These are phyloP conservation scores for Suillus spraguei DNA, from an alignment of 768 basidiomycete genomes.

Conservation along the genomic window DNA sequence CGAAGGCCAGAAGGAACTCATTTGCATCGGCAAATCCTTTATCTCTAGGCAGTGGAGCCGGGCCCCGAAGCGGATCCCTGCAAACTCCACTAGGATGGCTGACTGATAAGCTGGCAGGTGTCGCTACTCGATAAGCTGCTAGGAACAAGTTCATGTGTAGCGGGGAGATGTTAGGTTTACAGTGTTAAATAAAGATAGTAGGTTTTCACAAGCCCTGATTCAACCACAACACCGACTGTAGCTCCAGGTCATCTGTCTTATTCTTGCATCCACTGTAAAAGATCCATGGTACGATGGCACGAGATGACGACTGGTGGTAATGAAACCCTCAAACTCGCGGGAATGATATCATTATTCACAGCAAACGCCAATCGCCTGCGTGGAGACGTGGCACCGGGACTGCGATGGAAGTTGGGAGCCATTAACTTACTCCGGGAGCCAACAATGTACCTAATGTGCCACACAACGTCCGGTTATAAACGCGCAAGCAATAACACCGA, in stretches of 20 bases:
- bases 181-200: no score
- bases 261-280: background rate
- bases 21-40: constrained; percentile 83
- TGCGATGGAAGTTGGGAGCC: background rate
- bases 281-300: background rate
- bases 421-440: constrained; percentile 19
- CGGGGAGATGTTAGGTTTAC: background rate
- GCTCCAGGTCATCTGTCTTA: background rate
- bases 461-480: constrained; percentile 9
- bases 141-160: background rate
- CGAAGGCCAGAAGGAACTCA: constrained; percentile 75
- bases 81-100: constrained; percentile 82
- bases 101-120: constrained; percentile 71
- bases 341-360: background rate
- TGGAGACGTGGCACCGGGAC: background rate
- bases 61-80: constrained; percentile 59
- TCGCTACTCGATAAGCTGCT: constrained; percentile 41
- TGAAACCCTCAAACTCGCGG: background rate
- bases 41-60: constrained; percentile 61
- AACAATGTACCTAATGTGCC: constrained; percentile 27
- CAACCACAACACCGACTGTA: background rate
- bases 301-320: background rate
- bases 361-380: background rate
- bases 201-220: background rate
- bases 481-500: background rate